Percentiles rank a stretch among this genome's conserved stretches.
Evolutionary conservation across 441 rosid species (phyloP).

Genomic region (Breynia disticha): DNA sequence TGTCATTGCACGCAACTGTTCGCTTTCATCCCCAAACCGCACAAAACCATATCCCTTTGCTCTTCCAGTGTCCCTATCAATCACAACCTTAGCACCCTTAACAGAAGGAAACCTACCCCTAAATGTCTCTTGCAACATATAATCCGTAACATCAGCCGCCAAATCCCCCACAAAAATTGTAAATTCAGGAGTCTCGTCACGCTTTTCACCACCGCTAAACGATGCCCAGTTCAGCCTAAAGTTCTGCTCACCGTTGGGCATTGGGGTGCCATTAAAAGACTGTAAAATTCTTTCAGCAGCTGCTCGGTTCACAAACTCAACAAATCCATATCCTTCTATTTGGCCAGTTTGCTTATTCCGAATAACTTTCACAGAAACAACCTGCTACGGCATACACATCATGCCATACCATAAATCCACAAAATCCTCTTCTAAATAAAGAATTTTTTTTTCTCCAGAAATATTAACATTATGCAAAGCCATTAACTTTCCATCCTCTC

Average conservation of each 20-base stretch:
- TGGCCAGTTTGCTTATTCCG: slow-evolving; percentile 58
- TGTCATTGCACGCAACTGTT: slow-evolving; percentile 56
- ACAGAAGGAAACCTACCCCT: slow-evolving; percentile 37
- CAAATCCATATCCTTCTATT: slow-evolving; percentile 60
- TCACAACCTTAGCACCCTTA: slow-evolving; percentile 75
- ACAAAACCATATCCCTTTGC: slow-evolving; percentile 76
- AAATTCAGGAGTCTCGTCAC: slow-evolving; percentile 54
- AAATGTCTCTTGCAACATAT: slow-evolving; percentile 59
- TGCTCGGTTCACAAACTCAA: slow-evolving; percentile 42
- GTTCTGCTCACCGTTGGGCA: slow-evolving; percentile 57
- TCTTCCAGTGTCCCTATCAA: slow-evolving; percentile 61
- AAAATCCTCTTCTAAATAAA: too few relatives aligned
- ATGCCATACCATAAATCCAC: not conserved
- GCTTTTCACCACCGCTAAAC: slow-evolving; percentile 56
- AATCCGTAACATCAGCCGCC: slow-evolving; percentile 77
- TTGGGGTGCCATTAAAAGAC: slow-evolving; percentile 45
- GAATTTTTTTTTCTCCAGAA: too few relatives aligned
- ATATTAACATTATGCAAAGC: too few relatives aligned
- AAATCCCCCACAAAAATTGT: slow-evolving; percentile 74
- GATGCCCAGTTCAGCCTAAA: slow-evolving; percentile 78
- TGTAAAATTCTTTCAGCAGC: slow-evolving; percentile 58
- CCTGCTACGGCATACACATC: slow-evolving; percentile 20
- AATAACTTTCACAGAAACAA: slow-evolving; percentile 48
- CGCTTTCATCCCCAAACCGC: slow-evolving; percentile 54
- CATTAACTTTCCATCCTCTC: too few relatives aligned